Evolutionary conservation across 176 grass and related monocot genomes (phyloP).

Genomic region (Phragmites australis): DNA sequence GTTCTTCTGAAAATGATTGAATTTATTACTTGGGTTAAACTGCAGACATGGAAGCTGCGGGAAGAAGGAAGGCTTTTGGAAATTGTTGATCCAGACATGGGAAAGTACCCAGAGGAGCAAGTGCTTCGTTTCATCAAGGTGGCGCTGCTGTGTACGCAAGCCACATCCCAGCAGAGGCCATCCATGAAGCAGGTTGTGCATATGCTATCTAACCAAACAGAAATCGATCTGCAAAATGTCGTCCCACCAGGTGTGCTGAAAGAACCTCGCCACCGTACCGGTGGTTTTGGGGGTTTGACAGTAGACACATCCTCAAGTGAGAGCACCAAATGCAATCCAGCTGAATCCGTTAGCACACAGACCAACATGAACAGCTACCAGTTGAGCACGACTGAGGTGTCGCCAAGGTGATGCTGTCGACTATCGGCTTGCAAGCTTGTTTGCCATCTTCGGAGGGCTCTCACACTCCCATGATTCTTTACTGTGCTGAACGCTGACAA

Average conservation of each 20-base stretch:
- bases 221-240: conserved; percentile 46
- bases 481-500: conserved; percentile 6
- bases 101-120: conserved; percentile 54
- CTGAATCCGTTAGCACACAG: conserved; percentile 29
- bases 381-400: conserved; percentile 41
- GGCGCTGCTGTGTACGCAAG: conserved; percentile 59
- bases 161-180: conserved; percentile 59
- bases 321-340: conserved; percentile 41
- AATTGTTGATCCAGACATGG: conserved; percentile 54
- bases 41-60: conserved; percentile 61
- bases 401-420: conserved; percentile 44
- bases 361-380: conserved; percentile 50
- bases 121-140: conserved; percentile 66
- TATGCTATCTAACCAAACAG: conserved; percentile 47
- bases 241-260: conserved; percentile 57
- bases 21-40: conserved; percentile 20
- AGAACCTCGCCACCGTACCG: conserved; percentile 42
- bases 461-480: conserved; percentile 1
- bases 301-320: conserved; percentile 36
- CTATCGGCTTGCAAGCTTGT: not conserved
- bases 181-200: conserved; percentile 58
- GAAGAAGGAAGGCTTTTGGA: conserved; percentile 53
- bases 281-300: conserved; percentile 20
- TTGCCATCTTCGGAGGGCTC: conserved; percentile 11
- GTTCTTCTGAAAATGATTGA: not conserved